Base-by-base conservation (phyloP, 192 early-diverging fungal species). In the Chytriomyces confervae region DNA sequence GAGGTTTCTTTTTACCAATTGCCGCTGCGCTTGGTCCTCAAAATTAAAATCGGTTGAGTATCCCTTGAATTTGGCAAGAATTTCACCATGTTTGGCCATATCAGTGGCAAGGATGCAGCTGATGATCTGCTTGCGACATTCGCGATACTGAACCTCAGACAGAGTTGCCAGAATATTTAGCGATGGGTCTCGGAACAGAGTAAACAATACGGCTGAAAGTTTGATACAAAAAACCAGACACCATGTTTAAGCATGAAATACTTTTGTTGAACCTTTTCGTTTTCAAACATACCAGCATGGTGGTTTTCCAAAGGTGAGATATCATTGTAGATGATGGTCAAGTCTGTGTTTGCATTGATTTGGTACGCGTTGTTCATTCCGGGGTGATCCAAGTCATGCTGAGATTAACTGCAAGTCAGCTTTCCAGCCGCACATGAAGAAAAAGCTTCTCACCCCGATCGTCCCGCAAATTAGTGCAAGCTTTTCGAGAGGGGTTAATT, bases 361-460 rank as follows among this genome's bases (percentile, higher is more conserved):
- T 86, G 85, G 76, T 86, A 86, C 4, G 85, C 85, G 61, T 86
- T 86, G 81, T 86, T 86, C 81, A 70, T 80, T 45, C 85, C 85
- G 20, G 83, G 80, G 62, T 82, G 84, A 49, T 85, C 80, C 7
- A 79, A 46, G 67, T 84, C 81, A 61, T 82, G 73, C 71, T 71
- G 44, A 10, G 20, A 67, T 36, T 36, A 3, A 36, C 36, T 36
- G 6, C 3, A 62, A 27, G 61, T 13, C 50, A 57, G 43, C n/a
- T 61, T 16, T 74, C 43, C 29, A 70, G 24, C 10, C 23, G n/a
- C 57, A 47, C 2, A 57, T 57, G 1, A 75, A 67, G 1, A 20
- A 23, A 5, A 72, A 36, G 36, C 8, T 10, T 5, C 76, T 71
- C 46, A 84, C 83, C 80, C 85, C 85, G 49, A 86, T 81, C 7